Evolutionary conservation across 129 eudicot species (phyloP), one percentile per base, ranked within the genome.

Genomic region (Ambrosia trifida): DNA sequence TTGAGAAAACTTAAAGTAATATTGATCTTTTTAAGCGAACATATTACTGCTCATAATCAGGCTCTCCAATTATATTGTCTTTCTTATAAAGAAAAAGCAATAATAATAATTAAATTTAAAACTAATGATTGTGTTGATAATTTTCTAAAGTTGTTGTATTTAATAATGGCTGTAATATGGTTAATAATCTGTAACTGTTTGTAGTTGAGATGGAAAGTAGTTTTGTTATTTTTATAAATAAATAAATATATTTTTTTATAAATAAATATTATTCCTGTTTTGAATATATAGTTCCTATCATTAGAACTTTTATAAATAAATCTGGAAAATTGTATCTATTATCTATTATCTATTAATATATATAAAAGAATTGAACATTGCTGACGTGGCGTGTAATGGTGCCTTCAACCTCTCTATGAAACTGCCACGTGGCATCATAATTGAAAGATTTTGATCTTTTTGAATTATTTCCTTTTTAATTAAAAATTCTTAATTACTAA

Each of bases 211-310:
- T 17, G 19, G 19, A 51, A 19, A 54, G 5, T 19, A 54, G 61
- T 54, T 54, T 20, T 54, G 9, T 19, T 54, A 54, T 54, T 54
- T 54, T 54, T 54, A 54, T 4, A 50, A n/a, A 50, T 50, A 50
- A n/a, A 50, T n/a, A n/a, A n/a, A n/a, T n/a, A n/a, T n/a, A n/a
- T n/a, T n/a, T n/a, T n/a, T n/a, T n/a, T n/a, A n/a, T n/a, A n/a
- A n/a, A 10, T 17, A 2, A 53, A 53, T 18, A 6, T 53, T 53
- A 53, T 53, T 53, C 60, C 5, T 18, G 5, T 53, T 53, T 53
- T 18, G 30, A 19, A 5, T 19, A 18, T 17, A 53, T 53, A 53
- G 19, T 53, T 53, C 60, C 30, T 53, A 31, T 53, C 30, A 19
- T 18, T 53, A 54, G 19, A 24, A 56, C 10, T 24, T 12, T 4